phyloP scores from a whole-genome alignment of 2,329 filamentous ascomycete genomes.

The Lachnellula occidentalis region DNA sequence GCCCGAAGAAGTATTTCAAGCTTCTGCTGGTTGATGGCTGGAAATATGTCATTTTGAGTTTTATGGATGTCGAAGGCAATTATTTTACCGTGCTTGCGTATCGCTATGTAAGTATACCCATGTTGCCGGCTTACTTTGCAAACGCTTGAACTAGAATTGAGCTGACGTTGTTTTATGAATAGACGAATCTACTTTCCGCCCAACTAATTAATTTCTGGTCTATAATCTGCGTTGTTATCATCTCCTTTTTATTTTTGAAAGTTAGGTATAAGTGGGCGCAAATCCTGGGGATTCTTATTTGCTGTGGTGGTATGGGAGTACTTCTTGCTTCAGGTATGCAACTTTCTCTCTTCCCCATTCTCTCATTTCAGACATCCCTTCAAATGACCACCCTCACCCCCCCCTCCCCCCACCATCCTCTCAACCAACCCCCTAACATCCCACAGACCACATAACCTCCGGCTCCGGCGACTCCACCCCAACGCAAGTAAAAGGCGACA shows the following conservation, averaged over 20 bases:
- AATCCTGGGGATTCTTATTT: conserved; percentile 80
- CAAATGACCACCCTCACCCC: too few species aligned
- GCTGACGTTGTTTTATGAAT: conserved; percentile 26
- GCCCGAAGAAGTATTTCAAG: conserved; percentile 61
- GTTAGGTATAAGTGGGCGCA: conserved; percentile 90
- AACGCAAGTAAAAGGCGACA: conserved; percentile 82
- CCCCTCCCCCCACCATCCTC: too few species aligned
- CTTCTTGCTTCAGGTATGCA: conserved; percentile 56
- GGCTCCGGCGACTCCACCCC: conserved; percentile 58
- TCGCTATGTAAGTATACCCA: conserved; percentile 39
- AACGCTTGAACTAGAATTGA: not conserved
- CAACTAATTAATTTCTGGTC: conserved; percentile 99
- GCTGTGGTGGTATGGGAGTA: conserved; percentile 83
- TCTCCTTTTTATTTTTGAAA: conserved; percentile 76
- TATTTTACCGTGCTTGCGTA: conserved; percentile 97
- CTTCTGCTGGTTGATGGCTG: conserved; percentile 70
- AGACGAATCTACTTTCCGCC: conserved; percentile 87
- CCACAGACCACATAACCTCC: conserved; percentile 67
- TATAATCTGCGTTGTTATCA: conserved; percentile 82
- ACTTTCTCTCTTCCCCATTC: too few species aligned
- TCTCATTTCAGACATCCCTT: too few species aligned
- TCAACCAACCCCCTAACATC: too few species aligned
- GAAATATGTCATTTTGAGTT: conserved; percentile 90
- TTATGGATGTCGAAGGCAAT: conserved; percentile 93
- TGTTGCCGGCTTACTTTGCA: not conserved